Conservation (phyloP, 495 filamentous ascomycete genomes). For the Neurospora sp. region DNA sequence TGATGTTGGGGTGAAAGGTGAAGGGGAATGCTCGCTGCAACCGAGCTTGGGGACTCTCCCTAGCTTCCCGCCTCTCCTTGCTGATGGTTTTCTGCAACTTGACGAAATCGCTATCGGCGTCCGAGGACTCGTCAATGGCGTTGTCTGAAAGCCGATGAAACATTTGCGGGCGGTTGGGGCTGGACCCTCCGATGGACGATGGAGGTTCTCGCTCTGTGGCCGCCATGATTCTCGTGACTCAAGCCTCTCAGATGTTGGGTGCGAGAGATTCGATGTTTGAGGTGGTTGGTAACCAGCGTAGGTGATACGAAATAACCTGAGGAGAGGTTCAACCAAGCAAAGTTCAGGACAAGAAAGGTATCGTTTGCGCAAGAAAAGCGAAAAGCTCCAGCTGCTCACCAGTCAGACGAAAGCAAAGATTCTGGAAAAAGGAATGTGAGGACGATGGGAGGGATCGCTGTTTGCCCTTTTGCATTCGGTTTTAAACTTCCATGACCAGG, state of each 20-base stretch:
- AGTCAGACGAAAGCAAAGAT: not conserved
- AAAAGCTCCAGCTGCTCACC: not conserved
- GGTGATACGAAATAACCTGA: not conserved
- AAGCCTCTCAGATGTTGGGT: not conserved
- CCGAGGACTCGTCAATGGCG: slow-evolving; percentile 25
- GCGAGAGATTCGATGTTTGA: not conserved
- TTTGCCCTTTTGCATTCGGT: not conserved
- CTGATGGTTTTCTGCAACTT: slow-evolving; percentile 18
- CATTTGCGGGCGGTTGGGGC: not conserved
- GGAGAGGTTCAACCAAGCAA: not conserved
- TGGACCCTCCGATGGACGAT: not conserved
- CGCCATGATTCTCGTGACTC: not conserved
- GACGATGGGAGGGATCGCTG: not conserved
- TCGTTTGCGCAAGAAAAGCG: not conserved
- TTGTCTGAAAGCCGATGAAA: slow-evolving; percentile 5
- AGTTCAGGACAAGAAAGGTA: not conserved
- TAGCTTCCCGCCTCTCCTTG: slow-evolving; percentile 21
- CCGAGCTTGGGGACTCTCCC: slow-evolving; percentile 16
- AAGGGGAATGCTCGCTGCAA: slow-evolving; percentile 20
- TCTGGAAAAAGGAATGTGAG: not conserved
- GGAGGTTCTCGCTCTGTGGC: not conserved
- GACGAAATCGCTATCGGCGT: slow-evolving; percentile 27
- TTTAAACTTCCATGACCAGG: not conserved
- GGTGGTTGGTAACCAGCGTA: not conserved
- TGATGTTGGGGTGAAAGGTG: slow-evolving; percentile 48